phyloP scores from a whole-genome alignment of 2,329 filamentous ascomycete species.

The Rhynchosporium secalis region DNA sequence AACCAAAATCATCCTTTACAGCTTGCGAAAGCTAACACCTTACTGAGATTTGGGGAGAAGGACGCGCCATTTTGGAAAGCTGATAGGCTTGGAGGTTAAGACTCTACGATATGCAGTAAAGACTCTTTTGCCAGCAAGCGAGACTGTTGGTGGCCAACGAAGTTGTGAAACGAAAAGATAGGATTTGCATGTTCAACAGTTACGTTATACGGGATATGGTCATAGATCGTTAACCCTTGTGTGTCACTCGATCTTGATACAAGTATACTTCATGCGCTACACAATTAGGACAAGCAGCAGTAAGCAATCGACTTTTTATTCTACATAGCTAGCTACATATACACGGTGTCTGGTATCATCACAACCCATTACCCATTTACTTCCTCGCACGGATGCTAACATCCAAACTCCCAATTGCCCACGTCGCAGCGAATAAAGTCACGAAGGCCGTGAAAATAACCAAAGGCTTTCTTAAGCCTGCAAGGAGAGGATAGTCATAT shows the following conservation, averaged over 20 bases:
- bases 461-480: slow-evolving; percentile 81
- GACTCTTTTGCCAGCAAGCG: too few relatives aligned
- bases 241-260: background rate
- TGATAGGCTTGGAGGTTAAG: too few relatives aligned
- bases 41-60: too few relatives aligned
- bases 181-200: too few relatives aligned
- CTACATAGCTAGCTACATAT: slow-evolving; percentile 5
- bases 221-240: background rate
- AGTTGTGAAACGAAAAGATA: too few relatives aligned
- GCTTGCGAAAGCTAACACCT: too few relatives aligned
- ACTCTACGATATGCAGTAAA: too few relatives aligned
- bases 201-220: too few relatives aligned
- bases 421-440: slow-evolving; percentile 71
- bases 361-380: background rate
- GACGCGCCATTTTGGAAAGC: too few relatives aligned
- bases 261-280: background rate
- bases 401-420: slow-evolving; percentile 60
- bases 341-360: background rate
- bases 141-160: too few relatives aligned
- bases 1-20: too few relatives aligned
- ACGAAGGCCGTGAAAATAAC: slow-evolving; percentile 75
- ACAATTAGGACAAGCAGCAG: background rate
- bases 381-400: slow-evolving; percentile 36
- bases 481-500: slow-evolving; percentile 78
- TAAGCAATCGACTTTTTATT: slow-evolving; percentile 2